Evolutionary conservation across 2,329 filamentous ascomycete genomes (phyloP), one percentile per base, ranked within the genome.

Genomic region (Chaetomiaceae sp.): DNA sequence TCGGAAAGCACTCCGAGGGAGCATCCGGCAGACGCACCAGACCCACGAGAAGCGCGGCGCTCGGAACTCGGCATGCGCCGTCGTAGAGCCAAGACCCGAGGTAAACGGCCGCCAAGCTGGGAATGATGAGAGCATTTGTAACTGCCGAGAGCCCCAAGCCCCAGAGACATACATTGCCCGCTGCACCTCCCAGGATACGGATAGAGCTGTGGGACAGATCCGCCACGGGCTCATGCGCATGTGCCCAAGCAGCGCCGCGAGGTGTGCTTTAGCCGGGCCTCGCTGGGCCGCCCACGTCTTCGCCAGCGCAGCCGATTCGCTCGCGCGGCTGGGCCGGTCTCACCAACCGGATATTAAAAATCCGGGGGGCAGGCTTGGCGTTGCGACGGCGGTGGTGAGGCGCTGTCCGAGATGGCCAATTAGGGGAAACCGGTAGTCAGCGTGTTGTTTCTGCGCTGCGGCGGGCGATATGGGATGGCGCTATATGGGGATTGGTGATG

Each of bases 291-390:
- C 41, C 24, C 6, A 30, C 42, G 33, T 36, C 37, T 42, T 48
- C 47, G 47, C 47, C 45, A 42, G 44, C 38, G 36, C 12, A 50
- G 38, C 52, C 52, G 52, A 54, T 54, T 54, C 52, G 52, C 34
- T 24, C 38, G 7, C 15, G 20, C 11, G 8, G 11, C 5, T 24
- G 6, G 17, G 22, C 30, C 32, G 19, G 22, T 20, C 48, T 42
- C 51, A 37, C 49, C 52, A 45, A 15, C 29, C 54, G 48, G 50
- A 54, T 45, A 55, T 56, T 55, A 53, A 56, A 32, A 50, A 51
- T 46, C 51, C 47, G 52, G 53, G 54, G 51, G 42, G 42, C 19
- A 4, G 30, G 4, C 51, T 54, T 54, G 54, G 49, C 51, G 38
- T 19, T 17, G n/a, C n/a, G 7, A 14, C 15, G 4, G 27, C 6